These are phyloP conservation scores for Golubevia sp. DNA, from an alignment of 1,284 basidiomycete genomes.

Conservation along the genomic window DNA sequence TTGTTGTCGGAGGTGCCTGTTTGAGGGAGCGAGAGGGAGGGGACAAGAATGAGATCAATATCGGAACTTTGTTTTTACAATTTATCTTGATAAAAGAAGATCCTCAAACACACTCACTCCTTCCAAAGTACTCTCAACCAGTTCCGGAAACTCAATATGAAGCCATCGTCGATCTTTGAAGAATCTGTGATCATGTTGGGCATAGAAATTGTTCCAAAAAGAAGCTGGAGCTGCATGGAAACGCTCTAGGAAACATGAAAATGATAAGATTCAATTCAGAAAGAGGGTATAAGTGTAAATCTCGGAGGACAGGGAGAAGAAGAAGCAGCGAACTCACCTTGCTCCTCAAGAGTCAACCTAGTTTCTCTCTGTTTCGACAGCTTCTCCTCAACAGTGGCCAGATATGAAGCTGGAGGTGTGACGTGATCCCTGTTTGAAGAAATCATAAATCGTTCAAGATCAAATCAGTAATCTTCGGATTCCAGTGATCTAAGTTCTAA, in stretches of 20 bases:
- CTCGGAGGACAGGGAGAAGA: too few relatives aligned
- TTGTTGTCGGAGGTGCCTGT: constrained; percentile 17
- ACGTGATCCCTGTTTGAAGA: constrained; percentile 41
- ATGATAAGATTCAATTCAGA: too few relatives aligned
- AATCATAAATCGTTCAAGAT: too few relatives aligned
- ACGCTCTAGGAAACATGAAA: constrained; percentile 8
- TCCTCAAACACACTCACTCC: constrained; percentile 25
- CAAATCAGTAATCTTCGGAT: too few relatives aligned
- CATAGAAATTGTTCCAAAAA: constrained; percentile 55
- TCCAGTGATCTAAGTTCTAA: too few relatives aligned
- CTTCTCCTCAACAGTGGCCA: constrained; percentile 20
- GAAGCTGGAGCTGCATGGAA: constrained; percentile 36
- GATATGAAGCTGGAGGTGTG: constrained; percentile 35
- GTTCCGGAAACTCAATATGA: constrained; percentile 53
- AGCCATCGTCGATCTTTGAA: constrained; percentile 60
- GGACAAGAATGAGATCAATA: neutral
- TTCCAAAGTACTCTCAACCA: constrained; percentile 31
- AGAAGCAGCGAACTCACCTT: constrained; percentile 7
- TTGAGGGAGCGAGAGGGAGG: neutral
- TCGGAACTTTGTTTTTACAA: too few relatives aligned
- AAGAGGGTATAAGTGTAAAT: too few relatives aligned
- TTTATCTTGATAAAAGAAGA: too few relatives aligned
- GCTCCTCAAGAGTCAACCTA: constrained; percentile 31
- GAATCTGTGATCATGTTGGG: constrained; percentile 48
- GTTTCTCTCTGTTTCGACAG: constrained; percentile 37